phyloP scores from a whole-genome alignment of 2,329 filamentous ascomycete species.

The Penicillium sp. region DNA sequence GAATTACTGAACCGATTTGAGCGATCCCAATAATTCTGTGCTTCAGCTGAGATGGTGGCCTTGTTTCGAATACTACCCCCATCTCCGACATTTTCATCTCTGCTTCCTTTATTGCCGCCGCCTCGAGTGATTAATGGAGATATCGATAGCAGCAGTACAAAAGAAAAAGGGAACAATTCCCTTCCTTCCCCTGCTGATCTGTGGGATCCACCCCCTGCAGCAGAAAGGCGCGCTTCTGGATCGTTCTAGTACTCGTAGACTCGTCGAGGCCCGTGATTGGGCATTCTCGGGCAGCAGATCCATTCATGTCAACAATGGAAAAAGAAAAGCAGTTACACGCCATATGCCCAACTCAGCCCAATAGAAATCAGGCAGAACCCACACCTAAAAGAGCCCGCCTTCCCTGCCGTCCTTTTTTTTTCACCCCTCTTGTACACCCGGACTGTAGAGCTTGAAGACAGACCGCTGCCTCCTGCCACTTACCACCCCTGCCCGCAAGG shows the following conservation, averaged over 20 bases:
- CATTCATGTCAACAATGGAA: slow-evolving; percentile 1
- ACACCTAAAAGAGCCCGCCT: slow-evolving; percentile 7
- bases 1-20: slow-evolving; percentile 37
- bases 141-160: no score
- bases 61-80: no score
- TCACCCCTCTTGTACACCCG: not conserved
- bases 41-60: no score
- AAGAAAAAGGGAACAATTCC: no score
- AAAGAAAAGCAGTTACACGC: slow-evolving; percentile 3
- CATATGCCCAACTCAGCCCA: slow-evolving; percentile 18
- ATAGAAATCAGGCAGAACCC: slow-evolving; percentile 9
- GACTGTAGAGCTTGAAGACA: not conserved
- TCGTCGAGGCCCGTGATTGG: slow-evolving; percentile 13
- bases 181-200: slow-evolving; percentile 1
- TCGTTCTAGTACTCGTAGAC: slow-evolving; percentile 6
- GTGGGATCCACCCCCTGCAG: not conserved
- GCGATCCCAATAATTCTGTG: slow-evolving; percentile 8
- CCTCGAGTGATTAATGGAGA: no score
- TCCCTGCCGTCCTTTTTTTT: slow-evolving; percentile 1
- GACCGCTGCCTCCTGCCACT: not conserved
- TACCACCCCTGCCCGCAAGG: slow-evolving; percentile 1
- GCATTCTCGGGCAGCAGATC: slow-evolving; percentile 19
- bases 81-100: no score
- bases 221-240: slow-evolving; percentile 5
- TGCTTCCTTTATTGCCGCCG: no score